Percentiles rank a stretch among this genome's conserved stretches.
These are phyloP conservation scores for Sporothrix inflata DNA, from an alignment of 2,329 filamentous ascomycete species.

Conservation along the genomic window DNA sequence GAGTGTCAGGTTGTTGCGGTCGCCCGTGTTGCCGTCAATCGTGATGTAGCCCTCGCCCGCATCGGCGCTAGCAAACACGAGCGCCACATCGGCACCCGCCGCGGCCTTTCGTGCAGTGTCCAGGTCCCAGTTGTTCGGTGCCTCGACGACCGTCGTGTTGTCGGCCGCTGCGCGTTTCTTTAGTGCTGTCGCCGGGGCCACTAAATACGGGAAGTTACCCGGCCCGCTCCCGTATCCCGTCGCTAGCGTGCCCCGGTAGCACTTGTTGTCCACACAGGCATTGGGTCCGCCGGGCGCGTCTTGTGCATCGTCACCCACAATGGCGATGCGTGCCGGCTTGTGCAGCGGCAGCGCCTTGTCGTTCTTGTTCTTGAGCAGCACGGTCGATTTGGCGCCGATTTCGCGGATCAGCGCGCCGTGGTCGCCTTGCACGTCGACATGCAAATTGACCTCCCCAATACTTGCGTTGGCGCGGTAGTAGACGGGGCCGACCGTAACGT, in stretches of 20 bases:
- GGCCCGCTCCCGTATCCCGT: slow-evolving; percentile 88
- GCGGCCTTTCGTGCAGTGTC: slow-evolving; percentile 55
- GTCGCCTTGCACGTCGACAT: slow-evolving; percentile 61
- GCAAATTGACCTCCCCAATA: slow-evolving; percentile 62
- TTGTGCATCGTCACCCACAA: slow-evolving; percentile 75
- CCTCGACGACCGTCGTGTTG: slow-evolving; percentile 57
- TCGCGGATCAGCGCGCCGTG: slow-evolving; percentile 54
- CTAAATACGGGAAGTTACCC: slow-evolving; percentile 78
- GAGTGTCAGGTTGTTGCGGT: slow-evolving; percentile 73
- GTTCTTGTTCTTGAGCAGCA: slow-evolving; percentile 60
- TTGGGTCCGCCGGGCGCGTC: slow-evolving; percentile 68
- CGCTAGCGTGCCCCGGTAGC: slow-evolving; percentile 80
- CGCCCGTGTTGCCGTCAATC: slow-evolving; percentile 65
- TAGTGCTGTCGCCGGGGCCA: slow-evolving; percentile 67
- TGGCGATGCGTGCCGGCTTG: slow-evolving; percentile 57
- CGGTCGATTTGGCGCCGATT: slow-evolving; percentile 60
- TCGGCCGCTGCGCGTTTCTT: slow-evolving; percentile 59
- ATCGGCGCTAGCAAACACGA: slow-evolving; percentile 82
- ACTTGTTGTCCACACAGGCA: slow-evolving; percentile 69
- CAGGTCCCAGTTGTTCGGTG: slow-evolving; percentile 52
- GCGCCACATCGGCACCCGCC: slow-evolving; percentile 69
- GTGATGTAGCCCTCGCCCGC: slow-evolving; percentile 75
- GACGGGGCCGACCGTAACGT: slow-evolving; percentile 55
- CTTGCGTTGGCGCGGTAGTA: slow-evolving; percentile 59
- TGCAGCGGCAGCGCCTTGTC: slow-evolving; percentile 46